phyloP scores from a whole-genome alignment of 1,284 basidiomycete genomes.

The Moesziomyces sp. region DNA sequence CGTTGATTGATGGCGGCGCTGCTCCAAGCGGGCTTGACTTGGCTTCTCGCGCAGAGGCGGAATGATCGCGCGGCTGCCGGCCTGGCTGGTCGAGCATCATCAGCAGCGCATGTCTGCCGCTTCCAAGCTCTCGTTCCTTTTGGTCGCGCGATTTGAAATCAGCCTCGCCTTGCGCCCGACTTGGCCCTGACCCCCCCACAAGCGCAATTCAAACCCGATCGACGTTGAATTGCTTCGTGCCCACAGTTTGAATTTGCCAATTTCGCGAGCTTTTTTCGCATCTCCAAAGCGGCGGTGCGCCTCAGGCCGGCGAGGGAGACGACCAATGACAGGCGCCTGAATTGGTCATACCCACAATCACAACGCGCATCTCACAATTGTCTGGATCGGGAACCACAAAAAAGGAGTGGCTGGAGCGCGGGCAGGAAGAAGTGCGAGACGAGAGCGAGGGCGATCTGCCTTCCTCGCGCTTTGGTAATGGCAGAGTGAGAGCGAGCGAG shows the following conservation, averaged over 20 bases:
- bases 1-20: background rate
- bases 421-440: no score
- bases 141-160: conserved; percentile 39
- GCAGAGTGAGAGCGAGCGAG: no score
- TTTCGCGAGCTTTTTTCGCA: conserved; percentile 1
- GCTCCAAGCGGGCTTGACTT: background rate
- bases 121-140: background rate
- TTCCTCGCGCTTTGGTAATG: no score
- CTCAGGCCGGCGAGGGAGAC: conserved; percentile 3
- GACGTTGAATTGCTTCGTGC: background rate
- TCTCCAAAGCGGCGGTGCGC: background rate
- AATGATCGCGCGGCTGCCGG: no score
- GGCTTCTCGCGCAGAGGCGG: no score
- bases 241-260: background rate
- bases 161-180: conserved; percentile 8
- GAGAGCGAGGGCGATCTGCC: no score
- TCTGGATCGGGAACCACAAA: conserved; percentile 4
- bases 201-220: conserved; percentile 12
- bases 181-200: background rate
- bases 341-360: conserved; percentile 30
- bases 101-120: conserved; percentile 2
- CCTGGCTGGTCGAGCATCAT: no score
- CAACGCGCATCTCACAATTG: no score
- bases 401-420: conserved; percentile 1
- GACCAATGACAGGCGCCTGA: conserved; percentile 47